Evolutionary conservation across 805 yeast species (phyloP).

Genomic region (Hemisphaericaspora nanyangensis): DNA sequence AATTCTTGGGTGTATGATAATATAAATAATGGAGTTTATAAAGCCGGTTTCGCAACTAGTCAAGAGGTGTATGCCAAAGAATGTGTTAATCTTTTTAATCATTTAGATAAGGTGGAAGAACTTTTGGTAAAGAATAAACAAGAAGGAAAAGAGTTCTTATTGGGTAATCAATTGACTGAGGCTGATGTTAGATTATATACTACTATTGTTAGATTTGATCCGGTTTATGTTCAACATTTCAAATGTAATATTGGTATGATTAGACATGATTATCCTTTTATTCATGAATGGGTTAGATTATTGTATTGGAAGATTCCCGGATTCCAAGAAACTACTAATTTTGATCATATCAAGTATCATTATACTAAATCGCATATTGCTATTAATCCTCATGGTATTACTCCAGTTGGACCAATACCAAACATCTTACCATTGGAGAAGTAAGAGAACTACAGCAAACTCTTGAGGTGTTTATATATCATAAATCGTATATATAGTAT

Average conservation of each 20-base stretch:
- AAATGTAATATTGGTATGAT: constrained; percentile 85
- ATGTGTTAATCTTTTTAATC: constrained; percentile 57
- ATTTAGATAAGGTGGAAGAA: constrained; percentile 67
- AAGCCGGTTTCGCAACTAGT: constrained; percentile 81
- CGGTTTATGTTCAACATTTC: constrained; percentile 93
- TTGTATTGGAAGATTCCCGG: constrained; percentile 77
- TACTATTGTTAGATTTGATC: constrained; percentile 86
- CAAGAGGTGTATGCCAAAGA: constrained; percentile 79
- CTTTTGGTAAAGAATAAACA: constrained; percentile 47
- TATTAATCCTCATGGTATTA: constrained; percentile 78
- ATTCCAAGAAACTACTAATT: constrained; percentile 74
- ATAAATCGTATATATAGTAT: too few relatives aligned
- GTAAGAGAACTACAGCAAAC: not conserved
- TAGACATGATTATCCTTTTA: constrained; percentile 70
- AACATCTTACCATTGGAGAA: constrained; percentile 43
- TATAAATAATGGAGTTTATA: constrained; percentile 92
- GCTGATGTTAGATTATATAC: constrained; percentile 87
- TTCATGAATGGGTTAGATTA: constrained; percentile 76
- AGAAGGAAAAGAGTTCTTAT: constrained; percentile 34
- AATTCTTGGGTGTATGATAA: constrained; percentile 80
- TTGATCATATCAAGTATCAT: constrained; percentile 87
- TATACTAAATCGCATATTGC: constrained; percentile 81
- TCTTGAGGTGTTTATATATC: too few relatives aligned
- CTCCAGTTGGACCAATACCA: constrained; percentile 88
- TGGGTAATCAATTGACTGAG: constrained; percentile 73